Conservation (phyloP, 192 early-diverging fungal species). For the Dissophora globulifera region DNA sequence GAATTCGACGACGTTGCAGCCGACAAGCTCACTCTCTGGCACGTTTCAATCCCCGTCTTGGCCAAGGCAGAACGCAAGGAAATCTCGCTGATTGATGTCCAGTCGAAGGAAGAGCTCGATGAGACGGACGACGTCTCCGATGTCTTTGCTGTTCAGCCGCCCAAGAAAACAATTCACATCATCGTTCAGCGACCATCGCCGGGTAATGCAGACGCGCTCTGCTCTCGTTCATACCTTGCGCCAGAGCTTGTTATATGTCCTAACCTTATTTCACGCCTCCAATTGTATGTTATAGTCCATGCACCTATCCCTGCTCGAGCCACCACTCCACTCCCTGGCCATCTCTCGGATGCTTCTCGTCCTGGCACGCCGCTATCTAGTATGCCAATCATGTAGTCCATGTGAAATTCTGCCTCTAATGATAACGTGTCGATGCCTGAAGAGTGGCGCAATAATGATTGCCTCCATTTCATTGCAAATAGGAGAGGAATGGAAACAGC, state of each 20-base stretch:
- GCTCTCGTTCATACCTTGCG: too few relatives aligned
- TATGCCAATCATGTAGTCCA: background rate
- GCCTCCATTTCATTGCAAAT: background rate
- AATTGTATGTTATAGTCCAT: background rate
- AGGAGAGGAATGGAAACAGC: slow-evolving; percentile 4
- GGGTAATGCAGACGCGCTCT: slow-evolving; percentile 4
- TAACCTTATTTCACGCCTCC: background rate
- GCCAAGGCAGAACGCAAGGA: background rate
- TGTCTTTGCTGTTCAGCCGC: background rate
- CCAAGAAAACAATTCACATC: background rate
- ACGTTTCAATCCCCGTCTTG: background rate
- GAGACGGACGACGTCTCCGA: background rate
- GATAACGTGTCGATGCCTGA: too few relatives aligned
- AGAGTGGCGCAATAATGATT: background rate
- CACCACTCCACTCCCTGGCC: background rate
- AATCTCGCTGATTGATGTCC: background rate
- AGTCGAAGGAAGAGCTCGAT: too few relatives aligned
- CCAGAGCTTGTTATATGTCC: too few relatives aligned
- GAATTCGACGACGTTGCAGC: slow-evolving; percentile 1
- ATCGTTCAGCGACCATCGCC: slow-evolving; percentile 4
- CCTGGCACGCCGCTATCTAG: background rate
- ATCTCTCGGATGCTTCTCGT: background rate
- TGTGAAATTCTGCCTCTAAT: too few relatives aligned
- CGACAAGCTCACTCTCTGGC: slow-evolving; percentile 12
- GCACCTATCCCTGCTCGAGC: slow-evolving; percentile 1